Base-by-base conservation (phyloP, 106 monocot species). In the Dendrobium huoshanense region DNA sequence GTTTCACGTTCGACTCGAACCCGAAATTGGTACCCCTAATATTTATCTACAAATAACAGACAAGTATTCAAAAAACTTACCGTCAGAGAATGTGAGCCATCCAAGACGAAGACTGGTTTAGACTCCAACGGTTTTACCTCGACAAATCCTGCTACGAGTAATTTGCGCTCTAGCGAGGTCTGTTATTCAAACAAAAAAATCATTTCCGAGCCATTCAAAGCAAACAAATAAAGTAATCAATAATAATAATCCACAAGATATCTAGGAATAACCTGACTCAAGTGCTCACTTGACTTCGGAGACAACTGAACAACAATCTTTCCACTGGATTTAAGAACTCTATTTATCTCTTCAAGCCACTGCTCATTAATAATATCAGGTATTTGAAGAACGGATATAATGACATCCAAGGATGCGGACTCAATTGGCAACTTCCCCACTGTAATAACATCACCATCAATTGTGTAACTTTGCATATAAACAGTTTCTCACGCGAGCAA, bases 301-400 rank as follows among this genome's bases (percentile, higher is more conserved):
- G 27, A 79, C 49, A 61, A 25, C 78, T 94, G 94, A 1, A 88
- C 55, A 29, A 88, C 7, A 61, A 92, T 41, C 73, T 81, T 84
- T 4, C 92, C 88, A 72, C 92, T 90, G 72, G 94, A 92, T 79
- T 92, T 92, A 58, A 94, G 67, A 64, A 94, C 87, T 74, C 94
- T 87, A 17, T 82, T 74, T 17, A 91, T 85, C 79, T 97, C 94
- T 67, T 85, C 82, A 78, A 97, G 25, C 87, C 82, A 86, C 72
- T 82, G 77, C 20, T 85, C 82, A 15, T 83, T 65, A 82, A 89
- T 55, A 47, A 79, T 67, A 10, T 87, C 87, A 22, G 73, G 41
- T 10, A 80, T 84, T 81, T 87, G 86, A 22, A 72, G 80, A 4
- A 84, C 61, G 9, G 81, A 84, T 41, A 91, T 80, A 75, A 92